These are phyloP conservation scores for Wallemia mellicola DNA, from an alignment of 1,284 basidiomycete species.

Conservation along the genomic window DNA sequence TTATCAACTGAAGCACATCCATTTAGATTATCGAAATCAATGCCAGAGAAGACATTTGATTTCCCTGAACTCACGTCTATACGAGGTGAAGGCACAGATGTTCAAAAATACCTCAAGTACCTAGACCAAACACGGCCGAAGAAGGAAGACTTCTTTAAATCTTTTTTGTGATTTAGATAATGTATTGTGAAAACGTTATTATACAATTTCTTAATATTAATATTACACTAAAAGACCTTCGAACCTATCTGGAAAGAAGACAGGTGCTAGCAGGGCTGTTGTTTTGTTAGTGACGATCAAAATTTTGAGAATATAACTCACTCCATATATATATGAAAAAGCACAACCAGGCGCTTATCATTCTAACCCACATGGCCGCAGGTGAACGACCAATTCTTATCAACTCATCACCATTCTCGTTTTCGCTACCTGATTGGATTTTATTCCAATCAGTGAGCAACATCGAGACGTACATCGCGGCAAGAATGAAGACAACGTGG, in stretches of 20 bases:
- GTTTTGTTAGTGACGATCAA: conserved; percentile 10
- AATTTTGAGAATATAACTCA: conserved; percentile 14
- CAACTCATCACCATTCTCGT: conserved; percentile 28
- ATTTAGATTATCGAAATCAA: neutral
- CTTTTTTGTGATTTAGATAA: neutral
- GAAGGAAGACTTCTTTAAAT: neutral
- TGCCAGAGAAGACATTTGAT: neutral
- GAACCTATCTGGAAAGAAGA: conserved; percentile 41
- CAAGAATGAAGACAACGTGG: conserved; percentile 89
- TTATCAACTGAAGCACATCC: neutral
- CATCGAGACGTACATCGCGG: conserved; percentile 92
- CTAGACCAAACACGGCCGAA: neutral
- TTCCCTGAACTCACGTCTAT: neutral
- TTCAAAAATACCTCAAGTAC: neutral
- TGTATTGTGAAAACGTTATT: too few species aligned
- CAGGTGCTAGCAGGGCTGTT: conserved; percentile 34
- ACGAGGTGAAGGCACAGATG: neutral
- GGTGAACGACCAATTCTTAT: conserved; percentile 86
- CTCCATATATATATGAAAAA: conserved; percentile 73
- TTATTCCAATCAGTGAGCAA: conserved; percentile 88
- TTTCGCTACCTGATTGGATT: conserved; percentile 11
- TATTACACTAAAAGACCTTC: neutral
- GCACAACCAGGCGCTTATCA: conserved; percentile 84
- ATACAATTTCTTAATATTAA: too few species aligned
- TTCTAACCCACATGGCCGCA: conserved; percentile 96